Base-by-base conservation (phyloP, 176 grass and related monocot genomes). In the Carex myosuroides region DNA sequence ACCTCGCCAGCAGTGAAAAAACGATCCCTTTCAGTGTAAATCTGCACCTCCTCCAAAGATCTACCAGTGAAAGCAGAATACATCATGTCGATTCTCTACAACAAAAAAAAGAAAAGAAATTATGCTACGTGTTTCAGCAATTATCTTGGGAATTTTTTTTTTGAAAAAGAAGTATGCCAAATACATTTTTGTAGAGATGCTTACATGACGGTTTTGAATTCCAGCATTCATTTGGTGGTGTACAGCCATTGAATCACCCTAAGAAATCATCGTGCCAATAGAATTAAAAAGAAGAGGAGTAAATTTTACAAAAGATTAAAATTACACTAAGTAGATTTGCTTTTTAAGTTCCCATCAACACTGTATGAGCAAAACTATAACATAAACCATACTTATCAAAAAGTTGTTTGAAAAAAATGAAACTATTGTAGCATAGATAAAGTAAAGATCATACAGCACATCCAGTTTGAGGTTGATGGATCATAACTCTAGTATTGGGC, bases 21-120 rank as follows among this genome's bases (percentile, higher is more conserved):
- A 12, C 87, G 83, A 90, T 99, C 93, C 85, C 92, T 93, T 88
- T 98, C 96, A 33, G 93, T 99, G 85, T 91, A 99, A 81, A 87
- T 84, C 52, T 92, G 91, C 78, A 99, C 91, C 67, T 90, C 87
- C 75, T 99, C 96, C 41, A 99, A 69, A 48, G 89, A 68, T 90
- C 91, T 89, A 20, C 96, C 96, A 12, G 96, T 99, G 84, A 99
- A 99, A 70, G 87, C 85, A 88, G 91, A 83, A 94, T 91, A 94
- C 96, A 99, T 99, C 88, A 88, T 92, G 86, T 99, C 96, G 26
- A 99, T 94, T 99, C 94, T 99, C 96, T 99, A 88, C 89, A 86
- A 16, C 9, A 85, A 67, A 18, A 57, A 10, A 1, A 62, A 41
- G 24, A 24, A 17, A 68, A 68, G 2, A 88, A 67, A n/a, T 88